A percentile compares a stretch with the other conserved stretches of the same genome.
phyloP scores from a whole-genome alignment of 2,329 filamentous ascomycete species.

The Neopestalotiopsis clavispora region DNA sequence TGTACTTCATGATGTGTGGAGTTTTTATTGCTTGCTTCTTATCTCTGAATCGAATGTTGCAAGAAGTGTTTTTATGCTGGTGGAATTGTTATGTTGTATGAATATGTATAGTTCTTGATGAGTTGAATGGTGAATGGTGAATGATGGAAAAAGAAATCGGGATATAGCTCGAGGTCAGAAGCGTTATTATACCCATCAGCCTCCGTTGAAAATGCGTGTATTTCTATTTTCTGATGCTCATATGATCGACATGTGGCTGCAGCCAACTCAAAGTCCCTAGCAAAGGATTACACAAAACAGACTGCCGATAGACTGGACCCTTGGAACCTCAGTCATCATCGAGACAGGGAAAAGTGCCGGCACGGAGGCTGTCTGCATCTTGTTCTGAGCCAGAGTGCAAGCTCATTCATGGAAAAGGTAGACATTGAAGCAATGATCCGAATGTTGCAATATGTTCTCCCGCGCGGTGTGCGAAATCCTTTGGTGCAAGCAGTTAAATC shows the following conservation, averaged over 20 bases:
- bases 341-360: not conserved
- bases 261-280: not conserved
- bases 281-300: not conserved
- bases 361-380: not conserved
- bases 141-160: not conserved
- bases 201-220: not conserved
- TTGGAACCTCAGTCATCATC: slow-evolving; percentile 5
- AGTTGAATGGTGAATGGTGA: slow-evolving; percentile 3
- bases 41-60: not conserved
- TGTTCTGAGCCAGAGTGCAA: not conserved
- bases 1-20: slow-evolving; percentile 11
- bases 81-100: not conserved
- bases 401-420: not conserved
- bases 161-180: not conserved
- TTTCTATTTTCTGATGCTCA: not conserved
- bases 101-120: not conserved
- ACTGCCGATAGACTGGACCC: not conserved
- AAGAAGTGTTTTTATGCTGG: not conserved
- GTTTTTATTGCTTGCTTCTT: not conserved
- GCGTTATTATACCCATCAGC: slow-evolving; percentile 4
- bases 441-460: not conserved
- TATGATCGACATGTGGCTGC: not conserved
- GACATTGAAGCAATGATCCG: not conserved
- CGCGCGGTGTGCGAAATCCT: not conserved
- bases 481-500: not conserved